Evolutionary conservation across 257 asterid genomes (phyloP).

Genomic region (Ligustrum vulgare): DNA sequence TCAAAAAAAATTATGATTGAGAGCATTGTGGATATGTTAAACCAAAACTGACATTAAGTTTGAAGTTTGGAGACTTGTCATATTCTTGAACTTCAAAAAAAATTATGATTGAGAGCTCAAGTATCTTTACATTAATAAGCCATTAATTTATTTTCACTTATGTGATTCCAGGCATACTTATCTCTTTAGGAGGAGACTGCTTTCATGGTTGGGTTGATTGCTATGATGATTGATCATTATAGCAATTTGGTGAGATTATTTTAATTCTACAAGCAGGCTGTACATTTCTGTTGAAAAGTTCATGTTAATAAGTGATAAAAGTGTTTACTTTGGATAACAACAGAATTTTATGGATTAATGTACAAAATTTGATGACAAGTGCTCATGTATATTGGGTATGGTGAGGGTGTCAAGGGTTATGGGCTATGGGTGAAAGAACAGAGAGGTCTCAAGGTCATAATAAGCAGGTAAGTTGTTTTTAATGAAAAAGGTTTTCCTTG

Average conservation of each 20-base stretch:
- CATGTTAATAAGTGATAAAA: slow-evolving; percentile 9
- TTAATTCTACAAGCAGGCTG: slow-evolving; percentile 12
- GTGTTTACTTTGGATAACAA: neutral
- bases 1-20: too few species aligned
- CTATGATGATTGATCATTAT: slow-evolving; percentile 98
- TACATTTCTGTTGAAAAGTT: slow-evolving; percentile 18
- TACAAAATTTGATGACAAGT: neutral
- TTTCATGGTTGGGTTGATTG: slow-evolving; percentile 81
- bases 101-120: slow-evolving; percentile 14
- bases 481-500: too few species aligned
- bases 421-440: too few species aligned
- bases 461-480: too few species aligned
- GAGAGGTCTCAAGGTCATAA: too few species aligned
- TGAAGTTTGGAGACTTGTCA: too few species aligned
- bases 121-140: neutral
- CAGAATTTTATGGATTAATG: neutral
- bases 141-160: slow-evolving; percentile 14
- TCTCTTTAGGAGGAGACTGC: slow-evolving; percentile 97
- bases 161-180: slow-evolving; percentile 79
- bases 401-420: too few species aligned
- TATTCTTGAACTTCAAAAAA: slow-evolving; percentile 13
- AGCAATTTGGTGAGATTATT: slow-evolving; percentile 72
- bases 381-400: neutral
- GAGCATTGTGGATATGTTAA: too few species aligned
- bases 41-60: too few species aligned